Evolutionary conservation across 2,329 filamentous ascomycete species (phyloP), one percentile per base, ranked within the genome.

Genomic region (Ustulina deusta): DNA sequence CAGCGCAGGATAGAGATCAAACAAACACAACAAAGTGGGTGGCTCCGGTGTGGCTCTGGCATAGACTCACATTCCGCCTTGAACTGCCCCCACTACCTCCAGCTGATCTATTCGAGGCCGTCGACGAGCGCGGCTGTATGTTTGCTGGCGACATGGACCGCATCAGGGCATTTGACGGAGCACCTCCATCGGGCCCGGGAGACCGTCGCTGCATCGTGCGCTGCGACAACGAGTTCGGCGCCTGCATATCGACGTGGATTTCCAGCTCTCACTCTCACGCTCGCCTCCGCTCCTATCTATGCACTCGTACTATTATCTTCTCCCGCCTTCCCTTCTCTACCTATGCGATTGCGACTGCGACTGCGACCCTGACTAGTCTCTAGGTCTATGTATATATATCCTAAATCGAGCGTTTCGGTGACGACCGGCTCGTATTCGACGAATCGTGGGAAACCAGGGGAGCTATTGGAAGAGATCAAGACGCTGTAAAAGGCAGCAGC

Each of bases 61-160:
- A 36, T 66, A 40, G 58, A 87, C 88, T 84, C 79, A 91, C 89
- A 82, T 88, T 89, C 71, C 83, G 84, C 74, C 86, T 84, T 69
- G 83, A 83, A 56, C 67, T 48, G 11, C 63, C 60, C 58, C 59
- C 67, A 27, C 83, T 81, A 61, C 84, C 82, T 9, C 79, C 79
- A n/a, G 79, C 78, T 29, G 90, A 89, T 76, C 90, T 88, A 65
- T 81, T 85, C 6, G 91, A 94, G 36, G 88, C 86, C 52, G 87
- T 89, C 9, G 91, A 92, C 34, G 86, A 84, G 67, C 91, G 88
- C 66, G 87, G 83, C 71, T 89, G 89, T 71, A 88, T 82, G 73
- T 84, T 81, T 40, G 78, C 85, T 38, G 90, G 89, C 59, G 90
- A 91, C 76, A 89, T 90, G 56, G 87, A 82, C 64, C 88, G 84